Base-by-base conservation (phyloP, 2,329 filamentous ascomycete genomes). In the Ascochyta lentis region DNA sequence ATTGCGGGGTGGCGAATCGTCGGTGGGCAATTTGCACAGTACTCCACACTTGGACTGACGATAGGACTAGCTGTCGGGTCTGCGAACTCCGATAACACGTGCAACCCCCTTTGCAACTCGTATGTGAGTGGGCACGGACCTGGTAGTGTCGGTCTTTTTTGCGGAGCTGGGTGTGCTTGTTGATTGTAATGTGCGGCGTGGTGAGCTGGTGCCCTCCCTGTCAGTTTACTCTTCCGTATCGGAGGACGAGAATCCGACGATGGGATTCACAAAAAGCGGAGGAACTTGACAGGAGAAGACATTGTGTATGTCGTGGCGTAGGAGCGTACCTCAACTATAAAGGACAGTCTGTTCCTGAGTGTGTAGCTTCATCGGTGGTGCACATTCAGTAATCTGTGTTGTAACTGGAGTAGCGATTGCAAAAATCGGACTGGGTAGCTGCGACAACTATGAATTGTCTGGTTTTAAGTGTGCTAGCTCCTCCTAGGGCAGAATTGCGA, bases 151-250 rank as follows among this genome's bases (percentile, higher is more conserved):
- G n/a, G n/a, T n/a, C n/a, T n/a, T n/a, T n/a, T n/a, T n/a, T n/a
- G 29, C 24, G 26, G 1, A 3, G 0, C 37, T 9, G 22, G 1
- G 2, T 34, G 49, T 29, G 8, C 49, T 57, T 15, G 56, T 49
- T n/a, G n/a, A n/a, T n/a, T n/a, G n/a, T n/a, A n/a, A n/a, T n/a
- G n/a, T n/a, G n/a, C n/a, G n/a, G n/a, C n/a, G n/a, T n/a, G n/a
- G 33, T 64, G 63, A 47, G 59, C 62, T 66, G 56, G 42, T 41
- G 40, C n/a, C n/a, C n/a, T n/a, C 38, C 16, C n/a, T 38, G 49
- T 60, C 51, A 58, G 61, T 53, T 22, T 29, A 38, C 16, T 41
- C 24, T 10, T 35, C 27, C 52, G 34, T 40, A 54, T 44, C 29
- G 48, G 34, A 37, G 43, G n/a, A 23, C n/a, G 47, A 47, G 31